Base-by-base conservation (phyloP, 1,139 yeast genomes). In the Yamadazyma spencermartinsiae region DNA sequence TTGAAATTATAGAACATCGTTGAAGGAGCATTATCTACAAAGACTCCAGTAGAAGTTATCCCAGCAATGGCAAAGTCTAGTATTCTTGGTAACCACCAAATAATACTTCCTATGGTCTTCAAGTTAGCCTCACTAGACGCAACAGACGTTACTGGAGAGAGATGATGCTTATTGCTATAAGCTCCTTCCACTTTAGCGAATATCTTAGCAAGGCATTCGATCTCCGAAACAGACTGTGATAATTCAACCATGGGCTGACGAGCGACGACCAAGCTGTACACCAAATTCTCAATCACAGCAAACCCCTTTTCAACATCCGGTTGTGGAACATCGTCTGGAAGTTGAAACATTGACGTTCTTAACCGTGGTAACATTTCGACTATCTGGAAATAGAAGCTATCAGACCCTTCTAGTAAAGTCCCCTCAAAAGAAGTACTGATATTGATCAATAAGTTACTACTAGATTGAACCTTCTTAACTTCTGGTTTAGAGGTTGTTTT, bases 301-400 rank as follows among this genome's bases (percentile, higher is more conserved):
- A 88, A 65, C 31, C 89, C 95, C 49, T 82, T 83, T 44, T 80
- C 85, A 27, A 87, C 75, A 55, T 86, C 95, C 2, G 76, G 69
- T 16, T 74, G 73, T 2, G 96, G 94, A 15, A 88, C 80, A 52
- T 89, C 98, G 10, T 78, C 85, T 13, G 80, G 73, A 13, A 81
- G 79, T 25, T 72, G 68, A 1, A 80, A 61, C 13, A 82, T 80
- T 2, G 87, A 68, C 21, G 81, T 74, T 52, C 96, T 74, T 42
- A 92, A 64, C 33, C 92, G 72, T 6, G 98, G 98, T 30, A 90
- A 63, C 35, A 89, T 58, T 50, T 92, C 98, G 38, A 92, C 61
- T 14, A 87, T 63, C 43, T 86, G 73, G 66, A 77, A 86, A 59
- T 80, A 89, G 50, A 76, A 75, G 0, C 58, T 59, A 55, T 89